Conservation (phyloP, 2,329 filamentous ascomycete genomes). For the Ciborinia camelliae region DNA sequence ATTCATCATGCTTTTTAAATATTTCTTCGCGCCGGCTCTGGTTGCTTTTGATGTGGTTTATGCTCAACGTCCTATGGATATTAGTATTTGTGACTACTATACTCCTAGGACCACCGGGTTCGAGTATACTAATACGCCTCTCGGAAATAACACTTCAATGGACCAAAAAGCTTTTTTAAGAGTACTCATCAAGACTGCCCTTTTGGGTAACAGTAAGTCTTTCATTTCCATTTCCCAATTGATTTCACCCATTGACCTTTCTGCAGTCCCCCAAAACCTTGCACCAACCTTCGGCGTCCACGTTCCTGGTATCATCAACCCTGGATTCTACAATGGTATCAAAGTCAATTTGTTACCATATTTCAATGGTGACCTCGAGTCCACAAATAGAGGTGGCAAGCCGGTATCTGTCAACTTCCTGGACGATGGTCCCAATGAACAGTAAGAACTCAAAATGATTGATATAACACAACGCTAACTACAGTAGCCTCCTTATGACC, state of each 20-base stretch:
- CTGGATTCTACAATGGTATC: constrained; percentile 48
- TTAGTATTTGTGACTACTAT: constrained; percentile 61
- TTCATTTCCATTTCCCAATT: neutral
- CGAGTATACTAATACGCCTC: constrained; percentile 40
- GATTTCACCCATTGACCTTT: constrained; percentile 3
- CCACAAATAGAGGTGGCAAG: constrained; percentile 50
- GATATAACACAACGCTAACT: constrained; percentile 19
- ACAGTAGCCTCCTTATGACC: constrained; percentile 48
- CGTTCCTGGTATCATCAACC: constrained; percentile 56
- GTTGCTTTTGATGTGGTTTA: constrained; percentile 20
- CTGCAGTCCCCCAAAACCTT: constrained; percentile 44
- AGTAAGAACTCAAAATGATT: constrained; percentile 40
- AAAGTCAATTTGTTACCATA: constrained; percentile 57
- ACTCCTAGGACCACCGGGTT: constrained; percentile 42
- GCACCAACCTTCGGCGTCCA: constrained; percentile 48
- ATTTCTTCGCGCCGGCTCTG: constrained; percentile 23
- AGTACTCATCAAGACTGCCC: constrained; percentile 58
- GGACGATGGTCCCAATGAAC: constrained; percentile 59
- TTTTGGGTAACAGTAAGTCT: constrained; percentile 57
- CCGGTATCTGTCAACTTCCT: constrained; percentile 55
- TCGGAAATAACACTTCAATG: constrained; percentile 55
- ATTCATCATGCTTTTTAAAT: constrained; percentile 30
- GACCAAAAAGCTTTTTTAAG: constrained; percentile 57
- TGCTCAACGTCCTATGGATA: constrained; percentile 47
- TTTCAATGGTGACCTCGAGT: constrained; percentile 53